Percentiles rank a stretch among this genome's conserved stretches.
Conservation (phyloP, 2,329 filamentous ascomycete genomes). For the Arthrobotrys entomopaga region DNA sequence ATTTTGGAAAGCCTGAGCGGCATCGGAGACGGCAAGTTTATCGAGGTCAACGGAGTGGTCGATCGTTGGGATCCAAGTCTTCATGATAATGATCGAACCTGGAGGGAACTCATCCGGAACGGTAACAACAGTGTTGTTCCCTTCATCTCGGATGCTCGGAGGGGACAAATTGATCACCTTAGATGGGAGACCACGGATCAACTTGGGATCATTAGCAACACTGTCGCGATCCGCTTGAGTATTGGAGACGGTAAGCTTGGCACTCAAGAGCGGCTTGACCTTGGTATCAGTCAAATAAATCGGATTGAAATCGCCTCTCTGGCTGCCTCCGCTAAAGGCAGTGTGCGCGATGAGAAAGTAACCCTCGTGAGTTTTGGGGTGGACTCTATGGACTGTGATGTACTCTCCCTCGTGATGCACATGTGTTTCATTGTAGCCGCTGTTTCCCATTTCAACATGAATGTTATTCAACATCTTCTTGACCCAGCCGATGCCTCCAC, state of each 20-base stretch:
- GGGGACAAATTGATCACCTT: conserved; percentile 69
- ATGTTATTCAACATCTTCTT: conserved; percentile 95
- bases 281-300: conserved; percentile 85
- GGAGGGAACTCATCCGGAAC: conserved; percentile 87
- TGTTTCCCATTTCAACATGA: conserved; percentile 93
- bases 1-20: conserved; percentile 78
- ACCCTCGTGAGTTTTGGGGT: conserved; percentile 89
- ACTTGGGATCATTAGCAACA: conserved; percentile 74
- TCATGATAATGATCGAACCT: conserved; percentile 92
- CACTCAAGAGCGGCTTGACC: conserved; percentile 85
- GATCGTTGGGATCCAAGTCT: conserved; percentile 87
- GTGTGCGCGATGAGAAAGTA: conserved; percentile 97
- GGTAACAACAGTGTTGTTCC: conserved; percentile 79
- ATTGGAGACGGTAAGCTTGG: conserved; percentile 90
- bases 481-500: conserved; percentile 85
- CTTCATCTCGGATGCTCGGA: conserved; percentile 77
- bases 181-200: conserved; percentile 84
- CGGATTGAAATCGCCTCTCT: conserved; percentile 80
- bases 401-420: conserved; percentile 97
- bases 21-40: conserved; percentile 84
- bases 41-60: conserved; percentile 71
- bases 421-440: conserved; percentile 93
- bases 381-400: conserved; percentile 93
- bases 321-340: conserved; percentile 88
- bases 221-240: conserved; percentile 74